A percentile compares a stretch with the other conserved stretches of the same genome.
Conservation (phyloP, 768 basidiomycete species). For the Rhizopogon vulgaris region DNA sequence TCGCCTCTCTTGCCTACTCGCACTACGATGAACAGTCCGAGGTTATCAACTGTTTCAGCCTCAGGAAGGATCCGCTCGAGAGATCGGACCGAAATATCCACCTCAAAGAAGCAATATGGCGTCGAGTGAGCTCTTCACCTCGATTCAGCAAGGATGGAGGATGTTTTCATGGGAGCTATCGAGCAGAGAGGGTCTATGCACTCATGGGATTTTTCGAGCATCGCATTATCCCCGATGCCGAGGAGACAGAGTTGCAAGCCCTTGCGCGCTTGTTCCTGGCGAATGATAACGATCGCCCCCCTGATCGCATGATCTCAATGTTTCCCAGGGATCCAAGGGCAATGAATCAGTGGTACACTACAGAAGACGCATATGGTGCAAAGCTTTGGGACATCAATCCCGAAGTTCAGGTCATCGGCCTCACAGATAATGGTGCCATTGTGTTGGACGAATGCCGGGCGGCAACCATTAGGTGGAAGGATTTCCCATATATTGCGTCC, state of each 20-base stretch:
- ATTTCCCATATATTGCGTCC: slow-evolving; percentile 15
- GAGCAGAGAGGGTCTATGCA: slow-evolving; percentile 18
- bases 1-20: slow-evolving; percentile 17
- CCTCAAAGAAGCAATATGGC: slow-evolving; percentile 20
- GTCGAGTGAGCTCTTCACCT: neutral
- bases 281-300: slow-evolving; percentile 16
- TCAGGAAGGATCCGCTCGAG: slow-evolving; percentile 15
- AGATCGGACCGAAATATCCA: slow-evolving; percentile 15
- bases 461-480: slow-evolving; percentile 16
- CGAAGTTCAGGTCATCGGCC: slow-evolving; percentile 11
- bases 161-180: neutral
- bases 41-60: slow-evolving; percentile 14
- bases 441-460: slow-evolving; percentile 20
- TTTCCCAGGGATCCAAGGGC: slow-evolving; percentile 3
- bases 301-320: slow-evolving; percentile 18
- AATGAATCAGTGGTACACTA: slow-evolving; percentile 13
- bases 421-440: slow-evolving; percentile 11
- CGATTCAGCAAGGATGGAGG: neutral
- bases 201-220: slow-evolving; percentile 23
- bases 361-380: slow-evolving; percentile 12
- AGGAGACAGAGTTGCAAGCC: slow-evolving; percentile 16
- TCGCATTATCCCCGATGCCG: slow-evolving; percentile 12
- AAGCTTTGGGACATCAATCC: slow-evolving; percentile 18
- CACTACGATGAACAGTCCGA: slow-evolving; percentile 12
- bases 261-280: slow-evolving; percentile 18